Evolutionary conservation across 139 green algal genomes (phyloP), one percentile per base, ranked within the genome.

Genomic region (Volvox africanus): DNA sequence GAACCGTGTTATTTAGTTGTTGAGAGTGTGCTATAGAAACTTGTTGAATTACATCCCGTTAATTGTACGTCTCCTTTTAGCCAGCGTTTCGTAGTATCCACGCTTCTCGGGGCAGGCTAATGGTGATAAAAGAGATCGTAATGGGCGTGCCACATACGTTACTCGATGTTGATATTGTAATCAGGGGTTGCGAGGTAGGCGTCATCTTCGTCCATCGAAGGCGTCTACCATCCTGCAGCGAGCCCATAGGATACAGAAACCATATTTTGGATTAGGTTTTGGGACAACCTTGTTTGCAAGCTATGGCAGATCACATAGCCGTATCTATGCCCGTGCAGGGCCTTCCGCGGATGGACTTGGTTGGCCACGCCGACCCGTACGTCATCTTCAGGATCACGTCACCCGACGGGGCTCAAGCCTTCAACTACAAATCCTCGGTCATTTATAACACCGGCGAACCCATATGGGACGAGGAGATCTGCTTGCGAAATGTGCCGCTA

Each of bases 401-500:
- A 14, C 83, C 83, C 2, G 67, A 67, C 26, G 83, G 83, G 35
- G 14, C 16, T 0, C 62, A 88, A 19, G 14, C n/a, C 16, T 80
- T 89, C 36, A 17, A n/a, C 14, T 89, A 89, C 67, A 80, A 80
- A 33, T 68, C 67, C 12, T 9, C 11, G 0, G 83, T 80, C 16
- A 76, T 33, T 3, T 89, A 89, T 28, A 73, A 82, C 44, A 89
- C 85, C 12, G 85, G 11, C 17, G 30, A 71, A 1, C 85, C 85
- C 9, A 50, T 55, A 20, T 89, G 26, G 26, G 73, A 82, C 18
- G 85, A 89, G 85, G 85, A 89, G 36, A 24, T 89, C 16, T 19
- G 14, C 2, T 28, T 88, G 67, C 67, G 32, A 17, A 88, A 88
- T 68, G 83, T 88, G 67, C 81, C 81, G 13, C n/a, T 76, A n/a